Conservation (phyloP, 306 rosid species). For the Senna siamea region DNA sequence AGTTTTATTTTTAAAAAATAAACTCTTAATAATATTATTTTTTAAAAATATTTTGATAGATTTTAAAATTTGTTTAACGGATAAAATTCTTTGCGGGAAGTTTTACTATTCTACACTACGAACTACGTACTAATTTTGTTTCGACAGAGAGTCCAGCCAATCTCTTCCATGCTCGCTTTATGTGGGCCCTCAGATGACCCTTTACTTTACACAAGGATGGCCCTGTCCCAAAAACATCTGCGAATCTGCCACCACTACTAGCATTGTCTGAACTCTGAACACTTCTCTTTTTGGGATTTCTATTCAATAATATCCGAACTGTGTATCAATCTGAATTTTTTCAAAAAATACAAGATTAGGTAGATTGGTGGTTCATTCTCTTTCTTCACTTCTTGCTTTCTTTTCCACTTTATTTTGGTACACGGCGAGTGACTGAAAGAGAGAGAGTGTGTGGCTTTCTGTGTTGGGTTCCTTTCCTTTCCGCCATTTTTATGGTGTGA, state of each 20-base stretch:
- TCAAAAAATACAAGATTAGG: background rate
- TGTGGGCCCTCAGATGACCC: background rate
- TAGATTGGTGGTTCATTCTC: background rate
- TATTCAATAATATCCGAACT: background rate
- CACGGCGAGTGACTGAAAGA: background rate
- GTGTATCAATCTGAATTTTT: background rate
- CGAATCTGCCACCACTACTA: background rate
- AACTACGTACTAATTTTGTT: background rate
- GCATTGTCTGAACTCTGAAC: background rate
- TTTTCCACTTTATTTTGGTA: constrained; percentile 6
- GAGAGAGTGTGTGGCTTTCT: constrained; percentile 32
- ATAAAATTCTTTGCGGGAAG: too few relatives aligned
- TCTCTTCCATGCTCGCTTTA: background rate
- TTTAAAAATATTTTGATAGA: too few relatives aligned
- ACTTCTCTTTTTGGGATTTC: background rate
- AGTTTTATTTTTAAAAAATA: too few relatives aligned
- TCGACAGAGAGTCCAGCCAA: background rate
- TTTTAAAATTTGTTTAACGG: too few relatives aligned
- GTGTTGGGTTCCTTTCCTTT: constrained; percentile 8
- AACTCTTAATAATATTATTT: too few relatives aligned
- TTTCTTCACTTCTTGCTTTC: background rate
- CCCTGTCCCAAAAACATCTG: background rate
- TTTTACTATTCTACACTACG: background rate
- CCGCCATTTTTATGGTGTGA: constrained; percentile 45
- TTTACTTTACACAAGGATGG: background rate